A percentile compares a stretch with the other conserved stretches of the same genome.
Conservation (phyloP, 257 asterid species). For the Nicotiana undulata region DNA sequence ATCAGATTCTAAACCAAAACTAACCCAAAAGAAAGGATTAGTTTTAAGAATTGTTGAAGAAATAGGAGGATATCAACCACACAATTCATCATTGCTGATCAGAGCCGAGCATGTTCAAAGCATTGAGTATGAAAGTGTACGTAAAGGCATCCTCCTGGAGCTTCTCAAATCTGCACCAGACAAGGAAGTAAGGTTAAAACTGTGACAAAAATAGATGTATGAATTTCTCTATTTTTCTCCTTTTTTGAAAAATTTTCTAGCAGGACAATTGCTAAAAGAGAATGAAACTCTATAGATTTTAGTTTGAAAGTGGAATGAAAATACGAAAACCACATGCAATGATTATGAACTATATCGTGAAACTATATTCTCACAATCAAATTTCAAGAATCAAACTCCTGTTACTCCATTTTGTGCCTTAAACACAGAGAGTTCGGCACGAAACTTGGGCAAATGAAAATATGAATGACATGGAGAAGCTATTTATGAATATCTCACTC, state of each 20-base stretch:
- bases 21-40: neutral
- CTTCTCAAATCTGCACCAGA: conserved; percentile 65
- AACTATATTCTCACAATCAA: neutral
- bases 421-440: neutral
- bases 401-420: neutral
- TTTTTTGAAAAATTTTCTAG: neutral
- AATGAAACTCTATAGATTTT: neutral
- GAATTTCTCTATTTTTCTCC: neutral
- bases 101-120: conserved; percentile 37
- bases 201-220: neutral
- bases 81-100: neutral
- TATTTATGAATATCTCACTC: neutral
- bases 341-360: neutral
- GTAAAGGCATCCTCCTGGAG: conserved; percentile 89
- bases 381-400: neutral
- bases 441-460: neutral
- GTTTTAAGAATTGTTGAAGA: neutral
- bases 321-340: neutral
- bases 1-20: neutral
- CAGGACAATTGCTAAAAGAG: neutral
- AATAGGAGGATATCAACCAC: neutral
- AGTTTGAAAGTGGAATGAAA: neutral
- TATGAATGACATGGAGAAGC: neutral
- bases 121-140: conserved; percentile 63
- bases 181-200: neutral